phyloP scores from a whole-genome alignment of 2,329 filamentous ascomycete genomes.

The Cytospora schulzeri region DNA sequence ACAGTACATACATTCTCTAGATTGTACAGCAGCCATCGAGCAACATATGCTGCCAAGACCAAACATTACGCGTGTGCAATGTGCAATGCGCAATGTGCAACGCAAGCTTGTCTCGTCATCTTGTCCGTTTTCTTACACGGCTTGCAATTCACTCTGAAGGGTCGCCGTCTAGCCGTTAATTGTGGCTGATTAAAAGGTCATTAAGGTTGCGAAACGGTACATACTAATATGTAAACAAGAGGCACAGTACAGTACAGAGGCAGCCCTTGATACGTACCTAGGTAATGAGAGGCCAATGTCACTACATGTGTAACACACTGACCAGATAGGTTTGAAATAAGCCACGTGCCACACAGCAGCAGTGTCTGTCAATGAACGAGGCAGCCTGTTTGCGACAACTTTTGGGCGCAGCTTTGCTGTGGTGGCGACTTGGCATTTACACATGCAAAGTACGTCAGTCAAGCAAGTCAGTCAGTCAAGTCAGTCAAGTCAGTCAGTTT shows the following conservation, averaged over 20 bases:
- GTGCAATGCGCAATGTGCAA: slow-evolving; percentile 1
- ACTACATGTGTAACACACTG: background rate
- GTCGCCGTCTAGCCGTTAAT: background rate
- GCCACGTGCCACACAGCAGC: no score
- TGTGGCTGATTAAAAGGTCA: background rate
- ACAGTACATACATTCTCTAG: background rate
- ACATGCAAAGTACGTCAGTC: background rate
- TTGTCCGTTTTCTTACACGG: background rate
- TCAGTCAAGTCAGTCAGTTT: background rate
- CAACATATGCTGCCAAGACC: background rate
- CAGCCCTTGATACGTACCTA: no score
- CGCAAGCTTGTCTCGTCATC: slow-evolving; percentile 1
- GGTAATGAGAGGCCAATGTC: background rate
- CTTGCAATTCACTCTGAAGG: no score
- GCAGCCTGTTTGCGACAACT: background rate
- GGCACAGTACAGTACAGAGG: no score
- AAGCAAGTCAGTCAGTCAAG: background rate
- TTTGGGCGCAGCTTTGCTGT: background rate
- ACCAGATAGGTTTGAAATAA: no score
- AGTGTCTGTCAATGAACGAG: no score
- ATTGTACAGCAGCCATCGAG: background rate
- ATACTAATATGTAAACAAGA: background rate
- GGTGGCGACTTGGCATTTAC: background rate
- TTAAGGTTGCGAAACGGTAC: no score
- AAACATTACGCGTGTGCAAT: background rate